Evolutionary conservation across 306 rosid species (phyloP).

Genomic region (Cucumis cinereus): DNA sequence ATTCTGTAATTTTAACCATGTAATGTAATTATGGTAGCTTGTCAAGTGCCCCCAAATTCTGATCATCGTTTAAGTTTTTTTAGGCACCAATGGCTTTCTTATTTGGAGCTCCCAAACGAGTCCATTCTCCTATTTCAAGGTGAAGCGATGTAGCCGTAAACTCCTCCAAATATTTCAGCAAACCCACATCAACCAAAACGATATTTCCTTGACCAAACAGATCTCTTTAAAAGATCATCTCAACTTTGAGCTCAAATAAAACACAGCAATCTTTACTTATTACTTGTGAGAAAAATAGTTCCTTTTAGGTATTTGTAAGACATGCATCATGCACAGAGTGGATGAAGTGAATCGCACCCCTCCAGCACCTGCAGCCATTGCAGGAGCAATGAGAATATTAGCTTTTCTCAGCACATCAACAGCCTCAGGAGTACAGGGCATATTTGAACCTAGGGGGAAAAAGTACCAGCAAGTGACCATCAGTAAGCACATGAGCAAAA

Average conservation of each 20-base stretch:
- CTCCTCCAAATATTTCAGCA: not conserved
- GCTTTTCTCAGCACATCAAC: slow-evolving; percentile 84
- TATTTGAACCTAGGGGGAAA: slow-evolving; percentile 63
- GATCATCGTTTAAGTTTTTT: not conserved
- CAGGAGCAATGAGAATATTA: slow-evolving; percentile 84
- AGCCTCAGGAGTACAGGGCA: slow-evolving; percentile 92
- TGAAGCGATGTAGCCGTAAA: not conserved
- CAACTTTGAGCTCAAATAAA: not conserved
- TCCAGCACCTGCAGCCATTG: slow-evolving; percentile 99
- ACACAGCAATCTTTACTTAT: not conserved
- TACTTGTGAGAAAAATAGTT: not conserved
- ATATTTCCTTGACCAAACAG: not conserved
- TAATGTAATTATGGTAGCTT: not conserved
- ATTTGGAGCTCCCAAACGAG: not conserved
- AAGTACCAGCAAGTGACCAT: slow-evolving; percentile 7
- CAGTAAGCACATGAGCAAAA: not conserved
- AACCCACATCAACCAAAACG: not conserved
- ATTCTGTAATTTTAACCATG: not conserved
- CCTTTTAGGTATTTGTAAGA: not conserved
- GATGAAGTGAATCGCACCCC: slow-evolving; percentile 58
- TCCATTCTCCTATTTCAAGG: not conserved
- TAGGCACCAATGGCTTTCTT: not conserved
- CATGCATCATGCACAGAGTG: slow-evolving; percentile 7
- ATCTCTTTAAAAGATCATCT: not conserved
- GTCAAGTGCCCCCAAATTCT: not conserved